Percentiles rank a stretch among this genome's conserved stretches.
Conservation (phyloP, 1,139 yeast species). For the Kodamaea ohmeri region DNA sequence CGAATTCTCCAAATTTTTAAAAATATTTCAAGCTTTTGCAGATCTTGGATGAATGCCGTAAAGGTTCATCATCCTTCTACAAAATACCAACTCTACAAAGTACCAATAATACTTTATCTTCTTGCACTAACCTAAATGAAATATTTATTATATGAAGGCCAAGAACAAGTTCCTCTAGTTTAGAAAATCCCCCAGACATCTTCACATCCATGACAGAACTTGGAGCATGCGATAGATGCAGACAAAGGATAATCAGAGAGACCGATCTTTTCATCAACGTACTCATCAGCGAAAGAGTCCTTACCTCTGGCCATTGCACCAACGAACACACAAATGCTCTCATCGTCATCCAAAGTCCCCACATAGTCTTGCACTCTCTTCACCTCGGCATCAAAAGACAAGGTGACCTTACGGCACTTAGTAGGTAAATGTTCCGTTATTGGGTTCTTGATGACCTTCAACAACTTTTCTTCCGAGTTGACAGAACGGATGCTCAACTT, state of each 20-base stretch:
- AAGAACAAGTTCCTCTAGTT: background rate
- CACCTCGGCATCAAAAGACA: constrained; percentile 91
- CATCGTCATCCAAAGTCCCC: constrained; percentile 73
- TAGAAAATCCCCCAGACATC: constrained; percentile 86
- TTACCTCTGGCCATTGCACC: constrained; percentile 99
- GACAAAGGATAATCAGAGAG: constrained; percentile 92
- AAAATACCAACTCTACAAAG: background rate
- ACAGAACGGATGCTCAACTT: constrained; percentile 90
- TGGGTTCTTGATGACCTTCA: constrained; percentile 94
- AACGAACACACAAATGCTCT: constrained; percentile 94
- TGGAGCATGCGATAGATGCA: constrained; percentile 97
- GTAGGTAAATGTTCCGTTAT: constrained; percentile 95
- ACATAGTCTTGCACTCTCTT: constrained; percentile 88
- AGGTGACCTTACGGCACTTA: constrained; percentile 88
- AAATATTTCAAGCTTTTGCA: no score
- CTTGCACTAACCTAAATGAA: background rate
- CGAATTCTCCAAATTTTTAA: no score
- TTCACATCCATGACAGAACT: constrained; percentile 97
- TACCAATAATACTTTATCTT: background rate
- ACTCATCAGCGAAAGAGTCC: constrained; percentile 96
- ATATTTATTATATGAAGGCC: constrained; percentile 1
- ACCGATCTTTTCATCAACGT: constrained; percentile 93
- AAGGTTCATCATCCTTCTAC: no score
- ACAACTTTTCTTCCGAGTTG: constrained; percentile 87
- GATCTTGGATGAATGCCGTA: no score